phyloP scores from a whole-genome alignment of 2,329 filamentous ascomycete genomes.

The Trichoderma breve region DNA sequence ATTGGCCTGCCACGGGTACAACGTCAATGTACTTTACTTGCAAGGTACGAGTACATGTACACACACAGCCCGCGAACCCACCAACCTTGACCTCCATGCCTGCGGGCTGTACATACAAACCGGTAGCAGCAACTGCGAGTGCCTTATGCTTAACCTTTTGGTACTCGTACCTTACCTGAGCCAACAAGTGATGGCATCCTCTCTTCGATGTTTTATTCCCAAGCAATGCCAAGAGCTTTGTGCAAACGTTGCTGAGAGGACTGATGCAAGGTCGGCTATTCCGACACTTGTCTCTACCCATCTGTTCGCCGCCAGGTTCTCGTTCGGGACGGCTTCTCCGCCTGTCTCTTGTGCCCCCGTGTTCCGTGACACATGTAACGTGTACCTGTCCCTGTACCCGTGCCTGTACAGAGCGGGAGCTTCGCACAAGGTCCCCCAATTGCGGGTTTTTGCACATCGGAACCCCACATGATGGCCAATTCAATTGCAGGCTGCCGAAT shows the following conservation, averaged over 20 bases:
- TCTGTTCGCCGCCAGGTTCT: neutral
- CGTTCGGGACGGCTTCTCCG: slow-evolving; percentile 3
- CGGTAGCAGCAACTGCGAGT: neutral
- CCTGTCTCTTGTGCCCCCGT: slow-evolving; percentile 7
- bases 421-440: neutral
- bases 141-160: neutral
- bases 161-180: neutral
- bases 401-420: neutral
- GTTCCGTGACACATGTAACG: neutral
- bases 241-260: neutral
- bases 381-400: neutral
- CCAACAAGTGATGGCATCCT: neutral
- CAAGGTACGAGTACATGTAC: neutral
- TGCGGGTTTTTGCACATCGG: slow-evolving; percentile 5
- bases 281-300: neutral
- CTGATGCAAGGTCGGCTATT: slow-evolving; percentile 12
- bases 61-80: neutral
- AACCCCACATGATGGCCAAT: slow-evolving; percentile 13
- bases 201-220: neutral
- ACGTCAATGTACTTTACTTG: neutral
- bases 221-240: neutral
- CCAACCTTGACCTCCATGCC: neutral
- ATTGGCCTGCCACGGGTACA: neutral
- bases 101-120: neutral
- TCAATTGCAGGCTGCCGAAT: slow-evolving; percentile 5